Conservation (phyloP, 495 filamentous ascomycete species). For the Lasiosphaeria ovina region DNA sequence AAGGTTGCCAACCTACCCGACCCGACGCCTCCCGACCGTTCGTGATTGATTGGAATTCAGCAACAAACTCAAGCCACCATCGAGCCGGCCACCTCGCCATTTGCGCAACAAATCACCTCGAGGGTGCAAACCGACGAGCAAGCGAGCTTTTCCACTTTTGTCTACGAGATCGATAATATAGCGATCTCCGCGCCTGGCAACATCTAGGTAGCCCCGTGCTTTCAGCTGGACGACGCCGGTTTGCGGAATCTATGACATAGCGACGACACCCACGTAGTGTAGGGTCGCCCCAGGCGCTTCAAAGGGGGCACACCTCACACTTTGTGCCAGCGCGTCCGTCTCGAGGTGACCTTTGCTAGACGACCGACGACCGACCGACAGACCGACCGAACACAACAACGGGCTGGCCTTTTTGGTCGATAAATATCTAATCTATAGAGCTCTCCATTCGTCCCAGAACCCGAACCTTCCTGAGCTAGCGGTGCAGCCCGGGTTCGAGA, state of each 20-base stretch:
- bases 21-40: neutral
- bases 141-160: neutral
- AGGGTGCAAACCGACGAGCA: neutral
- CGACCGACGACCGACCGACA: neutral
- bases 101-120: conserved; percentile 3
- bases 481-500: no score
- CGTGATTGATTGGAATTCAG: conserved; percentile 1
- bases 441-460: no score
- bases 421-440: no score
- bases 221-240: conserved; percentile 6
- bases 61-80: neutral
- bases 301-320: conserved; percentile 3
- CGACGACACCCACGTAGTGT: neutral
- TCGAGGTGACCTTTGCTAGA: neutral
- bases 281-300: neutral
- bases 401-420: no score
- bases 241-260: conserved; percentile 23
- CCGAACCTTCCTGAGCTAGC: no score
- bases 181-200: no score
- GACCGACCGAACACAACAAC: neutral
- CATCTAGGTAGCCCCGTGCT: no score
- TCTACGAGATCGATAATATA: neutral
- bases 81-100: neutral
- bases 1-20: neutral
- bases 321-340: neutral